These are phyloP conservation scores for Acorus calamus DNA, from an alignment of 106 monocot species.

Conservation along the genomic window DNA sequence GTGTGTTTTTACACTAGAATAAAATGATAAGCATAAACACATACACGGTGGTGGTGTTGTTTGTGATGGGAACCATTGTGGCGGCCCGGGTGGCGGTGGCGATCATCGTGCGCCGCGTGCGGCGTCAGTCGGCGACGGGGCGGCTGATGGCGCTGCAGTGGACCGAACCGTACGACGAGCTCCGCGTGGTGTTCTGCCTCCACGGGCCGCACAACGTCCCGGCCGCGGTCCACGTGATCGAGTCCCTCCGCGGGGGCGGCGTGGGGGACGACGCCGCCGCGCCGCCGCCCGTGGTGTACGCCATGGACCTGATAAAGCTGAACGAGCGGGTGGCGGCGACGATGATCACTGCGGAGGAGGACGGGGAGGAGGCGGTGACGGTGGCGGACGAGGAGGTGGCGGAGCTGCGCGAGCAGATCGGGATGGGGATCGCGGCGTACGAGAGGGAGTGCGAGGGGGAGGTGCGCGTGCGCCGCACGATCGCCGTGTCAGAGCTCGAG, in stretches of 20 bases:
- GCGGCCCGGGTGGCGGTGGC: constrained; percentile 29
- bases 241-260: constrained; percentile 28
- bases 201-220: constrained; percentile 37
- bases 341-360: constrained; percentile 19
- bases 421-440: constrained; percentile 32
- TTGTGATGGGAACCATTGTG: constrained; percentile 18
- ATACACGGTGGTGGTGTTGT: constrained; percentile 23
- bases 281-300: constrained; percentile 21
- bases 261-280: background rate
- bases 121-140: constrained; percentile 9
- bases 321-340: constrained; percentile 30
- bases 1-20: too few relatives aligned
- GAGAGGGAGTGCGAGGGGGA: constrained; percentile 18
- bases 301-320: constrained; percentile 58
- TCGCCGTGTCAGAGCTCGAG: constrained; percentile 29
- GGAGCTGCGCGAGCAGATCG: constrained; percentile 31
- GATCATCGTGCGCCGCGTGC: constrained; percentile 17
- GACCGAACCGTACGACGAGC: constrained; percentile 21
- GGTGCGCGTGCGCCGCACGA: constrained; percentile 17
- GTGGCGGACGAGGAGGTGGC: constrained; percentile 27
- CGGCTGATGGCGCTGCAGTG: constrained; percentile 44
- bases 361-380: constrained; percentile 24
- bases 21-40: constrained; percentile 10
- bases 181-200: constrained; percentile 43
- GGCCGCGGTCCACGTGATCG: constrained; percentile 29